Base-by-base conservation (phyloP, 306 rosid species). In the Acacia confusa region DNA sequence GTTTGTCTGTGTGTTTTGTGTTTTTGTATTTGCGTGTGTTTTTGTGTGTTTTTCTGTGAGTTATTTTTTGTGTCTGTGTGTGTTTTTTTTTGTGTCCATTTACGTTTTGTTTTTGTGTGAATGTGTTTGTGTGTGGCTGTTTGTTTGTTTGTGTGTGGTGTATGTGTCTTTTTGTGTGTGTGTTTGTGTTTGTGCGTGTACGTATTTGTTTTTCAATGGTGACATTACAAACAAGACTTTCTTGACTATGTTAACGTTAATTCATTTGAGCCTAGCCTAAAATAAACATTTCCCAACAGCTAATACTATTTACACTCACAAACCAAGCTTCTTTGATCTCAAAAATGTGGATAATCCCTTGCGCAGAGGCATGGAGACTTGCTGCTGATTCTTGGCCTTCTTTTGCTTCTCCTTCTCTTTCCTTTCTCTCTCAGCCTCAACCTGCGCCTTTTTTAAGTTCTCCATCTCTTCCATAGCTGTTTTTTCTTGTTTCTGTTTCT, bases 391-490 rank as follows among this genome's bases (percentile, higher is more conserved):
- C 93, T 88, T 90, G 13, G 92, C 87, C 86, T 82, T n/a, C n/a
- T n/a, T 90, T 78, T 87, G 81, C 81, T 82, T 90, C 82, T 95
- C 97, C 80, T 77, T 82, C 85, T 81, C 84, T 77, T 88, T 91
- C 68, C 28, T 82, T 83, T 82, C 76, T 82, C 24, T 88, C 88
- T 93, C 99, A 2, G 85, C 68, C 89, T 87, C 92, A 17, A 89
- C 94, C 83, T 93, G 97, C 53, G 76, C 82, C 89, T 92, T 95
- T 83, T 97, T 90, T 83, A 95, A 82, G 83, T 82, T 90, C 83
- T 95, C 99, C 99, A 95, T 95, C 84, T 95, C 92, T 80, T 95
- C 99, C 99, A 95, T 93, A 17, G 94, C 97, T 1, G 98, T 90
- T 78, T 95, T 95, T 79, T 90, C 95, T 84, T 93, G 92, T 82